Evolutionary conservation across 345 rosid species (phyloP).

Genomic region (Lagerstroemia speciosa): DNA sequence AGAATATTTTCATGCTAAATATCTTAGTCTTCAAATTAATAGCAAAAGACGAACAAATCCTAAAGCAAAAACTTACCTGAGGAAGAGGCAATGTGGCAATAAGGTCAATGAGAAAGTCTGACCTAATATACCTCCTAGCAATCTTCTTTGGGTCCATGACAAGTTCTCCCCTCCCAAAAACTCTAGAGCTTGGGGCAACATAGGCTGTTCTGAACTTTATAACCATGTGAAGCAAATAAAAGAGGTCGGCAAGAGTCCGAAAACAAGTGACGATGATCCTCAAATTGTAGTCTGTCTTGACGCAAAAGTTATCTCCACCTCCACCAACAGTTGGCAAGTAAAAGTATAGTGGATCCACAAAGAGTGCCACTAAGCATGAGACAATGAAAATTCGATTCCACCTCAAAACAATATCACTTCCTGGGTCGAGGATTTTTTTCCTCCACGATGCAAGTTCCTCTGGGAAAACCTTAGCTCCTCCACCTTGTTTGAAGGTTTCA

Average conservation of each 20-base stretch:
- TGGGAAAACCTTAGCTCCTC: slow-evolving; percentile 31
- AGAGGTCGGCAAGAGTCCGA: slow-evolving; percentile 73
- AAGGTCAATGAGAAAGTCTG: slow-evolving; percentile 79
- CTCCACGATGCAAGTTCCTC: slow-evolving; percentile 44
- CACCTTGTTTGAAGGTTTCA: slow-evolving; percentile 30
- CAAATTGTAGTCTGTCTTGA: slow-evolving; percentile 50
- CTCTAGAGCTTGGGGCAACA: slow-evolving; percentile 72
- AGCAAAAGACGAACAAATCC: neutral
- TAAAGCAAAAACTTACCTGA: slow-evolving; percentile 38
- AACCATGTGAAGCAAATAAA: slow-evolving; percentile 71
- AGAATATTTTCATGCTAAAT: neutral
- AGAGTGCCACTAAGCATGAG: slow-evolving; percentile 74
- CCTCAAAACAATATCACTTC: slow-evolving; percentile 62
- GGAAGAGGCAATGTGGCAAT: slow-evolving; percentile 88
- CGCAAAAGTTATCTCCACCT: slow-evolving; percentile 30
- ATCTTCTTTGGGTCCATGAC: slow-evolving; percentile 83
- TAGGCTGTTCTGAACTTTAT: slow-evolving; percentile 87
- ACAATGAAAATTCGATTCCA: slow-evolving; percentile 84
- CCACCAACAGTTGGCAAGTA: slow-evolving; percentile 60
- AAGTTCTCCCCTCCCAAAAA: slow-evolving; percentile 92
- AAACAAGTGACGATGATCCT: slow-evolving; percentile 60
- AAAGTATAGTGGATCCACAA: slow-evolving; percentile 78
- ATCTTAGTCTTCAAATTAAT: neutral
- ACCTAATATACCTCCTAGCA: slow-evolving; percentile 58
- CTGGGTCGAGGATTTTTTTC: slow-evolving; percentile 75